phyloP scores from a whole-genome alignment of 345 rosid species.

The Lumnitzera littorea region DNA sequence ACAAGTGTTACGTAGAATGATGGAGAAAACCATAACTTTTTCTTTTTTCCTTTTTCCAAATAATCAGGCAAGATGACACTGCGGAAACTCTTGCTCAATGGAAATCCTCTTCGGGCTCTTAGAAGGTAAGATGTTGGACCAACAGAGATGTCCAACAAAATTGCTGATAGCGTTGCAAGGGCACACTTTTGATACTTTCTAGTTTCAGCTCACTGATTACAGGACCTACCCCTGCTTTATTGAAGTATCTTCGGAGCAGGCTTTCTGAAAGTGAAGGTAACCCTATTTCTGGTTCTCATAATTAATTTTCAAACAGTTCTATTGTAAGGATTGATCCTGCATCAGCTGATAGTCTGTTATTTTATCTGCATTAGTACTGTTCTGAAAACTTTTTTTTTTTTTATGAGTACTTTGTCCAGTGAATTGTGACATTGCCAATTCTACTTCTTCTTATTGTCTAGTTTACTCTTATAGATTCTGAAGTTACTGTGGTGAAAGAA shows the following conservation, averaged over 20 bases:
- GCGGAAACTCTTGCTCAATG: conserved; percentile 65
- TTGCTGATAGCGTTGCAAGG: background rate
- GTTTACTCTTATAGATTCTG: conserved; percentile 39
- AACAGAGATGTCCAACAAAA: background rate
- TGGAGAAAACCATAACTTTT: too few relatives aligned
- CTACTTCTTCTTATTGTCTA: conserved; percentile 6
- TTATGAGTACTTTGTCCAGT: too few relatives aligned
- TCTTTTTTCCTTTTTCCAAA: background rate
- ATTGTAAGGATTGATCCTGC: too few relatives aligned
- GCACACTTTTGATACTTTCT: conserved; percentile 1
- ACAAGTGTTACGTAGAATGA: too few relatives aligned
- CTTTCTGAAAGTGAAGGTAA: conserved; percentile 70
- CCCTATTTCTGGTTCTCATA: conserved; percentile 8
- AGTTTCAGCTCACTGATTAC: conserved; percentile 68
- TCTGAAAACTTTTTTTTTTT: too few relatives aligned
- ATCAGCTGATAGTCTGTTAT: too few relatives aligned
- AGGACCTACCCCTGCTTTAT: conserved; percentile 80
- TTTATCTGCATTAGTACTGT: too few relatives aligned
- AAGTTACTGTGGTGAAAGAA: conserved; percentile 45
- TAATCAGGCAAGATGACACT: conserved; percentile 76
- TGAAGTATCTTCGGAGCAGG: conserved; percentile 80
- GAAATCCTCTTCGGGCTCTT: conserved; percentile 84
- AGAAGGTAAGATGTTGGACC: conserved; percentile 44
- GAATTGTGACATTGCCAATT: background rate
- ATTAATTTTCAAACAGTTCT: too few relatives aligned